These are phyloP conservation scores for Trichomonas vaginalis DNA, from an alignment of 208 protist genomes.

Conservation along the genomic window DNA sequence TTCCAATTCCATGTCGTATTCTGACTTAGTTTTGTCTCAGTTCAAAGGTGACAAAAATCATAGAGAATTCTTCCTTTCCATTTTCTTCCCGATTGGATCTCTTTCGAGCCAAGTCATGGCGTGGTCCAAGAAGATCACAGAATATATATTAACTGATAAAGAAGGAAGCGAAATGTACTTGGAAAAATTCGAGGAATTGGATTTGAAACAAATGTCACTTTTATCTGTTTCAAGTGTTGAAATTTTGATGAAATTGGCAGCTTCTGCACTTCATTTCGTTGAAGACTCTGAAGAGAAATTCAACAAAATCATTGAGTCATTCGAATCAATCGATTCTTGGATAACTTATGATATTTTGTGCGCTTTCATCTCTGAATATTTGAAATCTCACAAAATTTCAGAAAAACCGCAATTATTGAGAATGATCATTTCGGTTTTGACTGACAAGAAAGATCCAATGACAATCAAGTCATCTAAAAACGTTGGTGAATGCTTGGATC, in stretches of 20 bases:
- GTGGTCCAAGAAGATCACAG: not conserved
- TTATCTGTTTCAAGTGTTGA: not conserved
- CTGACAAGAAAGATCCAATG: not conserved
- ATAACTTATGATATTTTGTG: not conserved
- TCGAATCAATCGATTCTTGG: not conserved
- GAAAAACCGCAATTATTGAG: not conserved
- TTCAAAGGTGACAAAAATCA: not conserved
- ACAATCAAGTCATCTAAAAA: not conserved
- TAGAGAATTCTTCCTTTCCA: not conserved
- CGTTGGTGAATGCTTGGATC: not conserved
- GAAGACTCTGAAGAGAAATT: not conserved
- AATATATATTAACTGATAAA: not conserved
- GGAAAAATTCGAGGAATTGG: not conserved
- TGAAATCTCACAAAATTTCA: not conserved
- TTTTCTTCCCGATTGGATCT: not conserved
- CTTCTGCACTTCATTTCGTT: not conserved
- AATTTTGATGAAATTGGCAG: not conserved
- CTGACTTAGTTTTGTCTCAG: not conserved
- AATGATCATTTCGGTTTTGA: not conserved
- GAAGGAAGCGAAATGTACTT: not conserved
- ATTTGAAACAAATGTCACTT: not conserved
- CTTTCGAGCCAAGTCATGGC: not conserved
- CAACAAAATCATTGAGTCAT: not conserved
- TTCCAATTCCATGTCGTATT: not conserved
- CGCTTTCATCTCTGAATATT: not conserved